Base-by-base conservation (phyloP, 2,329 filamentous ascomycete genomes). In the Trichophaea hybrida region DNA sequence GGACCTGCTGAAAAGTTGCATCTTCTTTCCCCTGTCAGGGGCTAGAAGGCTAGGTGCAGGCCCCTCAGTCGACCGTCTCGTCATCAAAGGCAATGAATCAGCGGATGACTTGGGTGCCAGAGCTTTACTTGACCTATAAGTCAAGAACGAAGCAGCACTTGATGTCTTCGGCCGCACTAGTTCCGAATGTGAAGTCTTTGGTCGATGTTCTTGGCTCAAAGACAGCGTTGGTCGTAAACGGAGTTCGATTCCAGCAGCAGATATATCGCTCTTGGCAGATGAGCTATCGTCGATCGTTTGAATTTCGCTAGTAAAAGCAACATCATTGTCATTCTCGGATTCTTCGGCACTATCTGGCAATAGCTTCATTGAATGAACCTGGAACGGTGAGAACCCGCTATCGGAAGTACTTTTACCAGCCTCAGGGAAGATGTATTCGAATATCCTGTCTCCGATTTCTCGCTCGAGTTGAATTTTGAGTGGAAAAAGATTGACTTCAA, bases 381-480 rank as follows among this genome's bases (percentile, higher is more conserved):
- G 73, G 61, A 78, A 75, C 35, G 77, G 76, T 13, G 76, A 77
- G 65, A 77, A 77, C 2, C 73, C 73, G 15, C 74, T 73, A 61
- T 77, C 76, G 57, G 75, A 76, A 1, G 73, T 75, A 64, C 73
- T 60, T 73, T 75, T 73, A 71, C 83, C 83, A 66, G 87, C 81
- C 8, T 86, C 88, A 0, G 93, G 94, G 75, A 98, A 98, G 67
- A 98, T 88, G 72, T 98, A 98, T 73, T 96, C 90, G 67, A 98
- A 95, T 1, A 98, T 76, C 66, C 85, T 88, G 74, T 94, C 91
- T 49, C 90, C 91, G 53, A 95, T 84, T 68, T 97, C 90, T 38
- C 84, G 85, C 72, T 98, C 93, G 38, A 98, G 77, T 71, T 98
- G 93, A 24, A 98, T 83, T 72, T 89, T 94, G 71, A 98, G 80